Base-by-base conservation (phyloP, 2,329 filamentous ascomycete species). In the Sporothrix inflata region DNA sequence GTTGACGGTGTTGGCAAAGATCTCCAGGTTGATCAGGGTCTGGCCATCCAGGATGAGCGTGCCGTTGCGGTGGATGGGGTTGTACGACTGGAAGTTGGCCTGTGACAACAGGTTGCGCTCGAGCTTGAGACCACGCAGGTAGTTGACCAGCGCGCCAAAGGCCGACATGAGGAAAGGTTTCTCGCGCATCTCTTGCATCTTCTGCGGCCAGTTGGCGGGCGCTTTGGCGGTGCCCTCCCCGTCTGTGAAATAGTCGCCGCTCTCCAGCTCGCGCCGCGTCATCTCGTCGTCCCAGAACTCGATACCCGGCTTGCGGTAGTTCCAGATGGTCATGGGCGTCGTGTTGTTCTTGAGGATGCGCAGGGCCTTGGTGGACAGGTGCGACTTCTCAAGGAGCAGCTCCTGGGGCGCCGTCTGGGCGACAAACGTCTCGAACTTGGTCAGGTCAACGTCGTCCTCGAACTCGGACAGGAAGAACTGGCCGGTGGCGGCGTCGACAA, bases 261-360 rank as follows among this genome's bases (percentile, higher is more conserved):
- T 90, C 76, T 92, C 90, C 49, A 99, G 88, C 79, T 98, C 96
- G 65, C 93, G 91, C 40, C 92, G 86, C 0, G 94, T 92, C 61
- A 90, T 89, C 72, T 97, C 93, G 0, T 93, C 92, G 72, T 93
- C 90, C 93, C 94, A 96, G 78, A 99, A 99, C 78, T 99, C 96
- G 51, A 91, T 91, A 0, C 86, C 90, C 0, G 94, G 87, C 80
- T 97, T 98, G 72, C 98, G 83, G 76, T 95, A 89, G 77, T 98
- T 99, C 95, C 95, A 98, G 75, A 98, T 91, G 0, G 95, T 98
- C 0, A 93, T 97, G 0, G 94, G 94, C 0, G 89, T 88, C 0
- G 94, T 98, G 80, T 97, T 98, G 80, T 97, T 98, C 83, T 98
- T 99, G 76, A 99, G 84, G 57, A 99, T 97, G 2, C 96, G 92